Evolutionary conservation across 805 yeast genomes (phyloP).

Genomic region (Spathaspora hagerdaliae): DNA sequence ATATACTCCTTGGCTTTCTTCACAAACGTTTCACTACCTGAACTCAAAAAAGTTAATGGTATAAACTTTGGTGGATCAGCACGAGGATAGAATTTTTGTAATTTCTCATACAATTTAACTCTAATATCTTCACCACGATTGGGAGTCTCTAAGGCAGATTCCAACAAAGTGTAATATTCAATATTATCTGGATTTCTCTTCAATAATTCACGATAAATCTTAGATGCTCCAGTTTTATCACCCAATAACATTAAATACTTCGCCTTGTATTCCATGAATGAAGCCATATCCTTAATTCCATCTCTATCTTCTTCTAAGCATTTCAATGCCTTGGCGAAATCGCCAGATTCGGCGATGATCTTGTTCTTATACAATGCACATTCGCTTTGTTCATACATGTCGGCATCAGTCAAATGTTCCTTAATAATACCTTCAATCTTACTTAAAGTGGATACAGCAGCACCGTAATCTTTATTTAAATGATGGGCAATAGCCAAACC

Average conservation of each 20-base stretch:
- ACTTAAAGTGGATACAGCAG: slow-evolving; percentile 67
- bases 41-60: slow-evolving; percentile 70
- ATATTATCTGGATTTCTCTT: slow-evolving; percentile 83
- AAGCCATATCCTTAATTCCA: slow-evolving; percentile 51
- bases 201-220: slow-evolving; percentile 62
- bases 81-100: slow-evolving; percentile 70
- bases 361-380: slow-evolving; percentile 68
- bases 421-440: slow-evolving; percentile 73
- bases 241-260: slow-evolving; percentile 57
- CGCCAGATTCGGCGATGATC: slow-evolving; percentile 60
- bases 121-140: slow-evolving; percentile 43
- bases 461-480: slow-evolving; percentile 59
- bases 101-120: slow-evolving; percentile 58
- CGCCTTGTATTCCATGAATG: slow-evolving; percentile 66
- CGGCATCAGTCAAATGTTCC: slow-evolving; percentile 63
- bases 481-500: slow-evolving; percentile 83
- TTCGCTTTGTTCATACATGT: slow-evolving; percentile 77
- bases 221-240: slow-evolving; percentile 58
- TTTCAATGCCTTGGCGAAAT: slow-evolving; percentile 59
- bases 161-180: slow-evolving; percentile 63
- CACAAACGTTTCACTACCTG: slow-evolving; percentile 44
- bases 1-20: slow-evolving; percentile 52
- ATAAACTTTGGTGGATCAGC: slow-evolving; percentile 76
- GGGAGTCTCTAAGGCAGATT: slow-evolving; percentile 54
- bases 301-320: slow-evolving; percentile 50